Conservation (phyloP, 768 basidiomycete species). For the Sporobolomyces phaffii region DNA sequence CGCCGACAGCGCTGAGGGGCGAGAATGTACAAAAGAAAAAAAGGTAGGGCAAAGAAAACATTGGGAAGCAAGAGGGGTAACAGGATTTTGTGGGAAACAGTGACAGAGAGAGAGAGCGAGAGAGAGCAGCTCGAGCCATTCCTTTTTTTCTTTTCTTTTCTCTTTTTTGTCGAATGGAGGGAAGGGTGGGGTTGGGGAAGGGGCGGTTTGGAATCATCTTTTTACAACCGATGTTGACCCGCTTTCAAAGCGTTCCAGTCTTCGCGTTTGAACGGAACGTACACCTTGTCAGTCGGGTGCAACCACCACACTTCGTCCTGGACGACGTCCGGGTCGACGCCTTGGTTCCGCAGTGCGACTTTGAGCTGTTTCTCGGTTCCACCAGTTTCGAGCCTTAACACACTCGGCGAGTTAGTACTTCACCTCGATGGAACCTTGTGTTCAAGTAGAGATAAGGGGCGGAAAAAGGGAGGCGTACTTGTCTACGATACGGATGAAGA, state of each 20-base stretch:
- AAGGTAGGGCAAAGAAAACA: neutral
- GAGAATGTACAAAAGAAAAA: too few species aligned
- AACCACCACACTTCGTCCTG: constrained; percentile 30
- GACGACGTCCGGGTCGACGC: constrained; percentile 27
- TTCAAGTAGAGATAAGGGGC: neutral
- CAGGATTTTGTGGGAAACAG: neutral
- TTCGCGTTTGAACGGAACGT: constrained; percentile 13
- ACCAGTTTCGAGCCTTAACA: neutral
- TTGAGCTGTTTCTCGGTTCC: constrained; percentile 34
- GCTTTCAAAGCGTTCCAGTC: constrained; percentile 20
- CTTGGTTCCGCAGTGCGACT: constrained; percentile 26
- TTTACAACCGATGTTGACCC: constrained; percentile 21
- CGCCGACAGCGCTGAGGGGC: too few species aligned
- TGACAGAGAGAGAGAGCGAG: neutral
- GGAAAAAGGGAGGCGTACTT: constrained; percentile 9
- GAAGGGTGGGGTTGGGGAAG: too few species aligned
- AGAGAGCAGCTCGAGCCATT: neutral
- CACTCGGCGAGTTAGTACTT: too few species aligned
- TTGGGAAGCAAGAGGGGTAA: neutral
- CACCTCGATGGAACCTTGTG: neutral
- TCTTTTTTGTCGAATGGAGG: too few species aligned
- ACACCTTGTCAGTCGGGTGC: neutral
- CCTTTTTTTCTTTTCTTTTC: too few species aligned
- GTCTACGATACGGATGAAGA: constrained; percentile 29
- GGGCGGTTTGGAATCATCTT: neutral